These are phyloP conservation scores for Quercus variabilis DNA, from an alignment of 306 rosid species.

Conservation along the genomic window DNA sequence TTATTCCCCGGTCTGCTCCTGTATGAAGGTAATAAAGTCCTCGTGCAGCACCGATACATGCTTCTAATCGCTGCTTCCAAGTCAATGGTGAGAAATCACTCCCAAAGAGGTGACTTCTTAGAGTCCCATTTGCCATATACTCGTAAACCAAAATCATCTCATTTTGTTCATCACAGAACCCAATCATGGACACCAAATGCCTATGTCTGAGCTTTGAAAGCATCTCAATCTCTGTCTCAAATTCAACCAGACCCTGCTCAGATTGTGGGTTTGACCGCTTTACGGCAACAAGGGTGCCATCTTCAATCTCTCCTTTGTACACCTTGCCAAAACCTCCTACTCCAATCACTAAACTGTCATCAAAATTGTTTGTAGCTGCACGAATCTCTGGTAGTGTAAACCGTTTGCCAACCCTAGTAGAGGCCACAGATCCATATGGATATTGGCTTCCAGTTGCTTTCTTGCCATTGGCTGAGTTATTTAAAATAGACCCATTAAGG, in stretches of 20 bases:
- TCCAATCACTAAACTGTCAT: conserved; percentile 78
- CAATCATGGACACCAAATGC: conserved; percentile 89
- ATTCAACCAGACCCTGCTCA: conserved; percentile 85
- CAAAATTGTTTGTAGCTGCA: conserved; percentile 71
- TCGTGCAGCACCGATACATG: conserved; percentile 89
- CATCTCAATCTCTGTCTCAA: conserved; percentile 98
- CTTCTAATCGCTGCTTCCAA: conserved; percentile 89
- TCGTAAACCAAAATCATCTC: conserved; percentile 98
- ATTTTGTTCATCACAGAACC: conserved; percentile 85
- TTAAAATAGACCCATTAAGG: conserved; percentile 46
- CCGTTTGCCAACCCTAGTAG: conserved; percentile 62
- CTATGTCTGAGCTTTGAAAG: conserved; percentile 94
- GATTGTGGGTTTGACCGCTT: conserved; percentile 93
- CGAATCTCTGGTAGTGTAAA: conserved; percentile 68
- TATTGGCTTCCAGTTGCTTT: conserved; percentile 56
- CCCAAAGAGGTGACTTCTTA: conserved; percentile 92
- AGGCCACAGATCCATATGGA: conserved; percentile 38
- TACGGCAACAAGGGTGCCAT: conserved; percentile 71
- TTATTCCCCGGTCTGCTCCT: conserved; percentile 85
- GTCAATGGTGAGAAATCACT: conserved; percentile 68
- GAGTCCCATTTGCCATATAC: conserved; percentile 91
- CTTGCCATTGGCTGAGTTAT: conserved; percentile 52
- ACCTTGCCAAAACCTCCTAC: conserved; percentile 98
- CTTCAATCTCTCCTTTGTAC: conserved; percentile 77
- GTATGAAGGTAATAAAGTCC: conserved; percentile 98